phyloP scores from a whole-genome alignment of 345 rosid genomes.

The Brassica carinata region DNA sequence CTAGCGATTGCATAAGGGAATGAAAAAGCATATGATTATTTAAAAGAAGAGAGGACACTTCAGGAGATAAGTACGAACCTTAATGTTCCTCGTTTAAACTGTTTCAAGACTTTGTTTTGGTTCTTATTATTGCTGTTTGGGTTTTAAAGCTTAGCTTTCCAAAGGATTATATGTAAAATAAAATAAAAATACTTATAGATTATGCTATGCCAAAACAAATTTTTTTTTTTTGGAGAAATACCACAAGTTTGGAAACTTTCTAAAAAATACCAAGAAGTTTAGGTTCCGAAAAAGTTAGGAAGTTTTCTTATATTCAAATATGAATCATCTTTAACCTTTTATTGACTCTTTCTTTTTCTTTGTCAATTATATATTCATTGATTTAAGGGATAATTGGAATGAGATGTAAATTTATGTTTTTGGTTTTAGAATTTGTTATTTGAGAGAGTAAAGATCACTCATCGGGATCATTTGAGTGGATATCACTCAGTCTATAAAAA shows the following conservation, averaged over 20 bases:
- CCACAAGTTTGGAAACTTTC: neutral
- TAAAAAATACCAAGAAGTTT: neutral
- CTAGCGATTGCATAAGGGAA: too few relatives aligned
- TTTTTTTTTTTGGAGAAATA: neutral
- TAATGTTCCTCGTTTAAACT: constrained; percentile 24
- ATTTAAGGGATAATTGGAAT: too few relatives aligned
- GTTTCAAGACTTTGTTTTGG: constrained; percentile 19
- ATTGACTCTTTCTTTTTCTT: neutral
- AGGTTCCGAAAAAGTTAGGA: neutral
- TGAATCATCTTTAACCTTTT: neutral
- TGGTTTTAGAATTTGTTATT: too few relatives aligned
- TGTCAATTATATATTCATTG: too few relatives aligned
- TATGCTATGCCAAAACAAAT: neutral
- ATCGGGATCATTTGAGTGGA: too few relatives aligned
- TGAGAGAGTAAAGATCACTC: too few relatives aligned
- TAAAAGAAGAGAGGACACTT: too few relatives aligned
- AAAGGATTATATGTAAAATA: neutral
- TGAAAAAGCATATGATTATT: too few relatives aligned
- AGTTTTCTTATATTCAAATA: neutral
- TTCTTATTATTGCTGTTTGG: constrained; percentile 22
- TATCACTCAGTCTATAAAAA: too few relatives aligned
- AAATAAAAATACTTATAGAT: neutral
- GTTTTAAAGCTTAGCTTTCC: constrained; percentile 6
- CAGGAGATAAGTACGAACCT: too few relatives aligned
- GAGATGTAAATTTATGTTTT: too few relatives aligned